These are phyloP conservation scores for Torrubiellomyces zombiae DNA, from an alignment of 2,329 filamentous ascomycete species.

Conservation along the genomic window DNA sequence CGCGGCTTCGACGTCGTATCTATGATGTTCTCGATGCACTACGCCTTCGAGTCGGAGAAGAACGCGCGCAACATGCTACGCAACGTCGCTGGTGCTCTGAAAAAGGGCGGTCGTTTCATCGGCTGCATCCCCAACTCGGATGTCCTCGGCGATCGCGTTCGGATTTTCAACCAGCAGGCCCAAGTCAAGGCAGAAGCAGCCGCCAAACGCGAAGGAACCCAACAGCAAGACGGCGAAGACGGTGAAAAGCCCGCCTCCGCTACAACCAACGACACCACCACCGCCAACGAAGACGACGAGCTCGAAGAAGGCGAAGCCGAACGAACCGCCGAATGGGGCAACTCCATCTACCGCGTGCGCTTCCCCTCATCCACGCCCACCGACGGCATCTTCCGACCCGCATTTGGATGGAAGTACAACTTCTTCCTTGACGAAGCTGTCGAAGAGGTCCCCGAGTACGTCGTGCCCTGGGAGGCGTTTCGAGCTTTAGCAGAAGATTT, in stretches of 20 bases:
- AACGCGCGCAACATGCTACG: slow-evolving; percentile 84
- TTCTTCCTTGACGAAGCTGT: slow-evolving; percentile 95
- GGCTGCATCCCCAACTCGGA: slow-evolving; percentile 97
- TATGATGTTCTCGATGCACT: slow-evolving; percentile 99
- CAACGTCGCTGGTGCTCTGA: slow-evolving; percentile 79
- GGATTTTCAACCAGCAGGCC: slow-evolving; percentile 47
- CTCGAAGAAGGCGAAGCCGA: slow-evolving; percentile 46
- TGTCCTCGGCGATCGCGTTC: slow-evolving; percentile 65
- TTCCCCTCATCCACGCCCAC: slow-evolving; percentile 71
- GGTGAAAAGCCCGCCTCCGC: slow-evolving; percentile 8
- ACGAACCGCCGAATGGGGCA: slow-evolving; percentile 69
- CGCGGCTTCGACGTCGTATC: slow-evolving; percentile 90
- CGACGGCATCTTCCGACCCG: slow-evolving; percentile 83
- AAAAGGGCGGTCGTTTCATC: slow-evolving; percentile 87
- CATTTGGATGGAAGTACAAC: slow-evolving; percentile 95
- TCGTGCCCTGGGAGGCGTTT: slow-evolving; percentile 96
- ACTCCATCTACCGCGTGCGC: slow-evolving; percentile 77
- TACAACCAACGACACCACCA: slow-evolving; percentile 10
- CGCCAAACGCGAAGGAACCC: slow-evolving; percentile 23
- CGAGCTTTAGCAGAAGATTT: slow-evolving; percentile 90
- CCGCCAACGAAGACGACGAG: slow-evolving; percentile 24
- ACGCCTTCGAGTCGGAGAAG: slow-evolving; percentile 84
- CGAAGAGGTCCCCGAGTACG: slow-evolving; percentile 90
- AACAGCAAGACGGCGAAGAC: slow-evolving; percentile 18
- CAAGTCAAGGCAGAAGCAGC: no score